A percentile compares a stretch with the other conserved stretches of the same genome.
These are phyloP conservation scores for Castanospermum australe DNA, from an alignment of 306 rosid genomes.

Conservation along the genomic window DNA sequence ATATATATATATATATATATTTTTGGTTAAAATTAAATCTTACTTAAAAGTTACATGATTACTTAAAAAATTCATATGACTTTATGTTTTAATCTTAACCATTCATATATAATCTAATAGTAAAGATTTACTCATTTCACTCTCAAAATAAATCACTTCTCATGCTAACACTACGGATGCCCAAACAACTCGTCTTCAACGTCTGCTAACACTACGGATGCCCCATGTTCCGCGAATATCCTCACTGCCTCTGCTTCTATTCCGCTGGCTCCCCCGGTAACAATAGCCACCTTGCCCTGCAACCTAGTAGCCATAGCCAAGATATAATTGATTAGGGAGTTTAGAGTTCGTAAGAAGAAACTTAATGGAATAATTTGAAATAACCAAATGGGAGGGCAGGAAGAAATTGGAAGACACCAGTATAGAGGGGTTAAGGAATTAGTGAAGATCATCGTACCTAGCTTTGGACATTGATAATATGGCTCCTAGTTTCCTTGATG, in stretches of 20 bases:
- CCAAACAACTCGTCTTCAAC: conserved; percentile 62
- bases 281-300: conserved; percentile 72
- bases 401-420: neutral
- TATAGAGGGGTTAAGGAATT: neutral
- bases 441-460: conserved; percentile 28
- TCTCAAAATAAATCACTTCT: too few relatives aligned
- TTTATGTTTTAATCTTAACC: too few relatives aligned
- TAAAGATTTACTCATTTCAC: too few relatives aligned
- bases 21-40: too few relatives aligned
- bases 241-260: conserved; percentile 63
- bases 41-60: too few relatives aligned
- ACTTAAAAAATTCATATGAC: too few relatives aligned
- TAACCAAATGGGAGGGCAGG: too few relatives aligned
- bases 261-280: conserved; percentile 72
- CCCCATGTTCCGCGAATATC: conserved; percentile 55
- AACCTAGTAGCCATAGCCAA: conserved; percentile 37
- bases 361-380: too few relatives aligned
- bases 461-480: conserved; percentile 34
- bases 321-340: neutral
- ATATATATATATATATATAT: too few relatives aligned
- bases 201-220: conserved; percentile 62
- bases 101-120: too few relatives aligned
- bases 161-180: too few relatives aligned
- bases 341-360: neutral
- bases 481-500: neutral